These are phyloP conservation scores for Taphrina populina DNA, from an alignment of 1,139 yeast species.

Conservation along the genomic window DNA sequence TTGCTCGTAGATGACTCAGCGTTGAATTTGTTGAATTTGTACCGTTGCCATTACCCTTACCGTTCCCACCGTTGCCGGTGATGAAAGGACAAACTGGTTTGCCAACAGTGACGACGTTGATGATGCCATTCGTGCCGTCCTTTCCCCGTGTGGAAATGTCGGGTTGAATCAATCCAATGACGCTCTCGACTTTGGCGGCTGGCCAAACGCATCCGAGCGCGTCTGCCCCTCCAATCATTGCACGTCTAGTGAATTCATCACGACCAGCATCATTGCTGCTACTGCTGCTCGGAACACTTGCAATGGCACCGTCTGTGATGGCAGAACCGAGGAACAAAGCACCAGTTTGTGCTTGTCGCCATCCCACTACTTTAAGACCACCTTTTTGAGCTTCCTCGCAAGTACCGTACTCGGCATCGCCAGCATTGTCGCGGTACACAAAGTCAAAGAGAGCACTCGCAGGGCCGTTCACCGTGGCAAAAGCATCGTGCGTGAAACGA, in stretches of 20 bases:
- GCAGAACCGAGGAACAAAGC: constrained; percentile 22
- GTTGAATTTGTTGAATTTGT: too few species aligned
- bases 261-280: constrained; percentile 25
- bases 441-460: constrained; percentile 11
- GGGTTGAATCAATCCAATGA: background rate
- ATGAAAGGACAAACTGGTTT: constrained; percentile 1
- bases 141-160: constrained; percentile 15
- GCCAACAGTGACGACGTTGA: constrained; percentile 8
- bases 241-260: constrained; percentile 21
- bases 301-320: background rate
- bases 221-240: constrained; percentile 4
- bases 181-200: constrained; percentile 2
- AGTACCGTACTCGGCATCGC: constrained; percentile 4
- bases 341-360: constrained; percentile 13
- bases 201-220: constrained; percentile 13
- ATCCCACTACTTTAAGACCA: constrained; percentile 20
- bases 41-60: too few species aligned
- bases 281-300: background rate
- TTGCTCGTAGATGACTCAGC: too few species aligned
- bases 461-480: constrained; percentile 12
- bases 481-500: constrained; percentile 7
- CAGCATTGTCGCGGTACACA: constrained; percentile 23
- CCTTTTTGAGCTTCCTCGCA: constrained; percentile 7
- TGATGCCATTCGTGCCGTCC: background rate
- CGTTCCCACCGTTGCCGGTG: constrained; percentile 1